Evolutionary conservation across 805 yeast species (phyloP), one percentile per base, ranked within the genome.

Genomic region (Sugiyamaella chiloensis): DNA sequence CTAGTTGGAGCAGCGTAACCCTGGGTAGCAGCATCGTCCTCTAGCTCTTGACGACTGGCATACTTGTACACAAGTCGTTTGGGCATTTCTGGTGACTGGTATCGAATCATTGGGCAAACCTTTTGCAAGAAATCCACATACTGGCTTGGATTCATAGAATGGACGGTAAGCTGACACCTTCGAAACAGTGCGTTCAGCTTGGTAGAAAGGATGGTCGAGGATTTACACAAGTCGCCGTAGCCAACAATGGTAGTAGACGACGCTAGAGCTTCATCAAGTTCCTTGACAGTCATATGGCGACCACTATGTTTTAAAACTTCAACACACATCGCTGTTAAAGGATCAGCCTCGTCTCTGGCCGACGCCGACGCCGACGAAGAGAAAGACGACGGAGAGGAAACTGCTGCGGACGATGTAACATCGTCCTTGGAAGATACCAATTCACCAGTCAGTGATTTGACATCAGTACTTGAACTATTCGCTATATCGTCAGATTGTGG

Each of bases 201-300:
- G 2, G 67, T 61, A 19, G 66, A 61, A 26, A 63, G 54, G 19
- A 62, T 55, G 4, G 64, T 57, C 5, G 65, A 60, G n/a, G 66
- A 56, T 40, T 60, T 52, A 31, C 60, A 60, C 30, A 57, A 42
- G 19, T 53, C 52, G 3, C 44, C 49, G 3, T 51, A 47, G 19
- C 32, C 49, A 27, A 29, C 31, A n/a, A 46, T 50, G 24, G 50
- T 56, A 16, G 39, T 21, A 7, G 44, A 40, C 36, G 23, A 19
- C 19, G 36, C 20, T 24, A 46, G 14, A 3, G 53, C 57, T 5
- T 46, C 42, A 29, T 59, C 61, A 24, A 63, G 50, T 31, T 63
- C 64, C 40, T 57, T 59, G 34, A 62, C 61, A 8, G 66, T 60
- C 53, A 63, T 54, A 17, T 43, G 41, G 8, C 62, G 64, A 30